A percentile compares a stretch with the other conserved stretches of the same genome.
phyloP scores from a whole-genome alignment of 208 protist species.

The Crithidia bombi region DNA sequence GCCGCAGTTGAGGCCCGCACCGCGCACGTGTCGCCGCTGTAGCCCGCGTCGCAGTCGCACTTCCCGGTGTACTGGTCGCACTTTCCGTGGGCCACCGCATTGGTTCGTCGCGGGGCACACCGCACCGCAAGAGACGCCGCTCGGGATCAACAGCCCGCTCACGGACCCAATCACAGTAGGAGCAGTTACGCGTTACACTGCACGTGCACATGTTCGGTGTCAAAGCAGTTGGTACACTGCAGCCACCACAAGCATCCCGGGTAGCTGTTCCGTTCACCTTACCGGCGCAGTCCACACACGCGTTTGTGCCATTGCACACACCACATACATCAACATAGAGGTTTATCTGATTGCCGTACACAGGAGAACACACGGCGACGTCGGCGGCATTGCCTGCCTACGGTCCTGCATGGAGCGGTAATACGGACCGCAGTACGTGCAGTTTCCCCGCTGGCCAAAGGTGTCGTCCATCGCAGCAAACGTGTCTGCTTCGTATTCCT shows the following conservation, averaged over 20 bases:
- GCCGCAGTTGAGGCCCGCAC: slow-evolving; percentile 27
- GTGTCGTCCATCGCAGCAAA: slow-evolving; percentile 38
- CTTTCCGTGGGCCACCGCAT: slow-evolving; percentile 13
- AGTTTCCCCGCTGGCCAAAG: slow-evolving; percentile 46
- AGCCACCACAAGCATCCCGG: slow-evolving; percentile 35
- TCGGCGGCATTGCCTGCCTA: slow-evolving; percentile 16
- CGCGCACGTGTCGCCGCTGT: slow-evolving; percentile 23
- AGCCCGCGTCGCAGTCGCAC: slow-evolving; percentile 35
- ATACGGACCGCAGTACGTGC: slow-evolving; percentile 53
- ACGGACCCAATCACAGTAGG: slow-evolving; percentile 45
- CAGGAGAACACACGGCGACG: slow-evolving; percentile 21
- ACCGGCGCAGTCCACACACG: slow-evolving; percentile 49
- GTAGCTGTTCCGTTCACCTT: slow-evolving; percentile 16
- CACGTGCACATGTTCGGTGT: slow-evolving; percentile 31
- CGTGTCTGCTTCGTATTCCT: neutral
- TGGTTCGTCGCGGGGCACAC: slow-evolving; percentile 15
- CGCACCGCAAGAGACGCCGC: slow-evolving; percentile 18
- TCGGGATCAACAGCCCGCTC: neutral
- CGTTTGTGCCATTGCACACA: slow-evolving; percentile 44
- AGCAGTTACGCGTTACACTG: slow-evolving; percentile 33
- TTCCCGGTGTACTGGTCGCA: slow-evolving; percentile 41
- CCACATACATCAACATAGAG: slow-evolving; percentile 41
- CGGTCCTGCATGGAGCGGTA: slow-evolving; percentile 28
- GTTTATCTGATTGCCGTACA: slow-evolving; percentile 45
- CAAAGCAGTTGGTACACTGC: slow-evolving; percentile 16